These are phyloP conservation scores for Haplographium delicatum DNA, from an alignment of 495 filamentous ascomycete genomes.

Conservation along the genomic window DNA sequence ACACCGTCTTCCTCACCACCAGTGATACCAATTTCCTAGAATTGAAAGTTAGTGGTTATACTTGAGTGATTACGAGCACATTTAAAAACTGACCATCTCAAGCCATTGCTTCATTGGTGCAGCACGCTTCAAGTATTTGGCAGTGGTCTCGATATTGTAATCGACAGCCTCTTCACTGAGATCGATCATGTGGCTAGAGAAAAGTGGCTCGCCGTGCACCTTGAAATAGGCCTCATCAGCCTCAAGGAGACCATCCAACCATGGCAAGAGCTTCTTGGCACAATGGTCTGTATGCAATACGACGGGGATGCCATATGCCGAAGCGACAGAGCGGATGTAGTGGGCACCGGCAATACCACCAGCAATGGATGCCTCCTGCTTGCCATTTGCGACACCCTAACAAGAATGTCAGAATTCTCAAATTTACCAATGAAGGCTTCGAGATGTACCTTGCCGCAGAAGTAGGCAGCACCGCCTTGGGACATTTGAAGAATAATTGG, in stretches of 20 bases:
- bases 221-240: constrained; percentile 92
- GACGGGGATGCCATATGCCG: constrained; percentile 84
- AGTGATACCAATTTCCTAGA: constrained; percentile 81
- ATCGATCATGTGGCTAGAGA: constrained; percentile 97
- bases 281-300: constrained; percentile 91
- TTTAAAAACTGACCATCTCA: constrained; percentile 71
- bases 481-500: constrained; percentile 89
- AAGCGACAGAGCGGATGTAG: constrained; percentile 87
- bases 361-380: constrained; percentile 82
- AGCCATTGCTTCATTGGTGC: constrained; percentile 97
- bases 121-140: constrained; percentile 82
- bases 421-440: not conserved
- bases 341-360: constrained; percentile 85
- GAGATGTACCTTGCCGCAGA: constrained; percentile 69
- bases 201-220: constrained; percentile 84
- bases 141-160: constrained; percentile 86
- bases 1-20: constrained; percentile 96
- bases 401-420: constrained; percentile 7
- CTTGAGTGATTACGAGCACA: not conserved
- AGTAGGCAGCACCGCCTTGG: constrained; percentile 92
- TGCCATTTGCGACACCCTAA: constrained; percentile 73
- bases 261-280: constrained; percentile 89
- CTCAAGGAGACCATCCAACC: constrained; percentile 94
- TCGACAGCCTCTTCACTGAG: constrained; percentile 83
- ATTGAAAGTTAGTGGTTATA: not conserved